phyloP scores from a whole-genome alignment of 768 basidiomycete genomes.

The Boletus sensibilis region DNA sequence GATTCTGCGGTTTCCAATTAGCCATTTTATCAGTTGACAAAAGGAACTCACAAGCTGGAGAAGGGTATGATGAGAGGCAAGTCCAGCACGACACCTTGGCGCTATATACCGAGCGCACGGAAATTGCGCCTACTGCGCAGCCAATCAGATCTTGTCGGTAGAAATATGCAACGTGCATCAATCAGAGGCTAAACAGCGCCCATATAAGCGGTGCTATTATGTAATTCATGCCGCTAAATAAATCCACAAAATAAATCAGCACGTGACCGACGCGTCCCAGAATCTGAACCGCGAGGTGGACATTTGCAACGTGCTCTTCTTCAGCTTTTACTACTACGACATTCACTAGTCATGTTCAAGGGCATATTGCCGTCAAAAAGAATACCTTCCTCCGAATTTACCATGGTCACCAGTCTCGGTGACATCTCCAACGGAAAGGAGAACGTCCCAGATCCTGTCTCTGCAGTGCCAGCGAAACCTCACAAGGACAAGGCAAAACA shows the following conservation, averaged over 20 bases:
- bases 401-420: constrained; percentile 58
- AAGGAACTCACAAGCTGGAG: not conserved
- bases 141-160: constrained; percentile 16
- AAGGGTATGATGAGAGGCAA: not conserved
- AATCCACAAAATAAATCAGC: constrained; percentile 27
- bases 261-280: constrained; percentile 34
- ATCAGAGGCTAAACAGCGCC: constrained; percentile 13
- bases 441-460: constrained; percentile 52
- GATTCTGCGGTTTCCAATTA: constrained; percentile 13
- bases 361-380: constrained; percentile 72
- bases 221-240: constrained; percentile 14
- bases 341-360: constrained; percentile 63
- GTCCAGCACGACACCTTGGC: not conserved
- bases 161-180: constrained; percentile 5
- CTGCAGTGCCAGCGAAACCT: constrained; percentile 33
- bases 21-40: constrained; percentile 1
- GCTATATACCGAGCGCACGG: constrained; percentile 34
- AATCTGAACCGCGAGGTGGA: constrained; percentile 29
- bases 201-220: constrained; percentile 13
- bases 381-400: constrained; percentile 65
- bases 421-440: constrained; percentile 63
- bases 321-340: constrained; percentile 5
- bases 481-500: constrained; percentile 34
- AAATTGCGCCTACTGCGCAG: constrained; percentile 21
- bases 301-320: constrained; percentile 3